These are phyloP conservation scores for Pseudocercospora musae DNA, from an alignment of 2,329 filamentous ascomycete genomes.

Conservation along the genomic window DNA sequence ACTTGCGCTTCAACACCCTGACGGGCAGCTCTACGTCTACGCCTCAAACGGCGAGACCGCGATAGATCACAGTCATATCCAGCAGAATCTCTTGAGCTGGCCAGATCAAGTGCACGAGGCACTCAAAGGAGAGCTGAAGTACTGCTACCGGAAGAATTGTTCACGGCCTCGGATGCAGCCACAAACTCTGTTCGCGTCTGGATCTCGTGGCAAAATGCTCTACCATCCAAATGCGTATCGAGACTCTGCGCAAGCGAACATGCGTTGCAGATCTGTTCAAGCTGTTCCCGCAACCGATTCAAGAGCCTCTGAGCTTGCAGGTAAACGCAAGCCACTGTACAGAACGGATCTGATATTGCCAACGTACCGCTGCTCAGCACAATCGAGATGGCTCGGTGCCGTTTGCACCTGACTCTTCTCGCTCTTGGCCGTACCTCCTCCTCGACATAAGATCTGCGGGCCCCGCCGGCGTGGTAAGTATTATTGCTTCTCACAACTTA, in stretches of 20 bases:
- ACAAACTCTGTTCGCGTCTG: constrained; percentile 13
- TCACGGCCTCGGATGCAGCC: not conserved
- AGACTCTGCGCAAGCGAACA: constrained; percentile 4
- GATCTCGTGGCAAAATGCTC: constrained; percentile 8
- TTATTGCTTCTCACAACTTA: not conserved
- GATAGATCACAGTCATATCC: not conserved
- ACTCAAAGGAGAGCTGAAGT: not conserved
- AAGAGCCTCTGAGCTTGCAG: not conserved
- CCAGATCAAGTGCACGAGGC: not conserved
- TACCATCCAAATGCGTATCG: constrained; percentile 3
- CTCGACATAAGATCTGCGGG: not conserved
- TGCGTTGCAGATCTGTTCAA: not conserved
- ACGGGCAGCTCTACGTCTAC: not conserved
- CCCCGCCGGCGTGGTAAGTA: not conserved
- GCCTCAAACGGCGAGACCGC: not conserved
- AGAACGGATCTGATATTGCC: not conserved
- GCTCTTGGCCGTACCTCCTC: not conserved
- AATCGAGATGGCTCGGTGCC: not conserved
- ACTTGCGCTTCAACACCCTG: too few relatives aligned
- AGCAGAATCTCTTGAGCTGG: not conserved
- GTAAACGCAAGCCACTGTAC: not conserved
- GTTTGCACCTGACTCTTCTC: constrained; percentile 1
- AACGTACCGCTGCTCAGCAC: not conserved
- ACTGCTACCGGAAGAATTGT: not conserved
- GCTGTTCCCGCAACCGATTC: not conserved